phyloP scores from a whole-genome alignment of 805 yeast genomes.

The Brettanomyces custersianus region DNA sequence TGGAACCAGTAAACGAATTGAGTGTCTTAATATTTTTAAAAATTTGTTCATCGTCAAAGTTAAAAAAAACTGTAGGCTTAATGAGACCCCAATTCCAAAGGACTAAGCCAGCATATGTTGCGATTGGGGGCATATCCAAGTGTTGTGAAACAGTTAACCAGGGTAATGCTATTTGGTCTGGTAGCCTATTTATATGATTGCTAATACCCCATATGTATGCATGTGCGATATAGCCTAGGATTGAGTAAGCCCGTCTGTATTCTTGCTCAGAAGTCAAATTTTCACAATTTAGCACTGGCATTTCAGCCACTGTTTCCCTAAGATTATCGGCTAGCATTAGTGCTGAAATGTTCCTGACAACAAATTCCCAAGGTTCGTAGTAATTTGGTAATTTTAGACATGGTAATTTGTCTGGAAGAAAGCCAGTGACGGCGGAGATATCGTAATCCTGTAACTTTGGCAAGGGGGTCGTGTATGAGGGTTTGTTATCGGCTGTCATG shows the following conservation, averaged over 20 bases:
- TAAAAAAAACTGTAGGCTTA: no score
- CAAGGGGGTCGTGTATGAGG: slow-evolving; percentile 26
- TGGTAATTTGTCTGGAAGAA: slow-evolving; percentile 66
- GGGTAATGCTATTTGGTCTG: slow-evolving; percentile 63
- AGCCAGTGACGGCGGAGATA: slow-evolving; percentile 64
- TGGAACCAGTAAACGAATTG: slow-evolving; percentile 80
- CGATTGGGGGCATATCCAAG: slow-evolving; percentile 75
- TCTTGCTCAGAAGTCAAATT: slow-evolving; percentile 38
- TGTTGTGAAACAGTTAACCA: slow-evolving; percentile 46
- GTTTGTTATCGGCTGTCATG: no score
- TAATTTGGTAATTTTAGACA: slow-evolving; percentile 45
- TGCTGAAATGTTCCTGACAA: slow-evolving; percentile 62
- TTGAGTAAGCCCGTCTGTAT: slow-evolving; percentile 70
- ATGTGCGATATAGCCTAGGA: slow-evolving; percentile 73
- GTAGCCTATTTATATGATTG: slow-evolving; percentile 52
- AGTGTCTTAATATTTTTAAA: slow-evolving; percentile 69
- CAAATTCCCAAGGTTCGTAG: slow-evolving; percentile 70
- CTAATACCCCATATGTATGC: slow-evolving; percentile 86
- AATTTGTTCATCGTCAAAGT: slow-evolving; percentile 28
- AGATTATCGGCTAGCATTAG: slow-evolving; percentile 57
- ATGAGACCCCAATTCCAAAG: slow-evolving; percentile 80
- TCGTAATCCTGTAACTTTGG: slow-evolving; percentile 59
- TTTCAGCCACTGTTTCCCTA: slow-evolving; percentile 50
- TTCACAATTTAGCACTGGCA: slow-evolving; percentile 49
- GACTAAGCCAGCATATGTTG: slow-evolving; percentile 80